A percentile compares a stretch with the other conserved stretches of the same genome.
Evolutionary conservation across 345 rosid genomes (phyloP).

Genomic region (Cardiospermum halicacabum): DNA sequence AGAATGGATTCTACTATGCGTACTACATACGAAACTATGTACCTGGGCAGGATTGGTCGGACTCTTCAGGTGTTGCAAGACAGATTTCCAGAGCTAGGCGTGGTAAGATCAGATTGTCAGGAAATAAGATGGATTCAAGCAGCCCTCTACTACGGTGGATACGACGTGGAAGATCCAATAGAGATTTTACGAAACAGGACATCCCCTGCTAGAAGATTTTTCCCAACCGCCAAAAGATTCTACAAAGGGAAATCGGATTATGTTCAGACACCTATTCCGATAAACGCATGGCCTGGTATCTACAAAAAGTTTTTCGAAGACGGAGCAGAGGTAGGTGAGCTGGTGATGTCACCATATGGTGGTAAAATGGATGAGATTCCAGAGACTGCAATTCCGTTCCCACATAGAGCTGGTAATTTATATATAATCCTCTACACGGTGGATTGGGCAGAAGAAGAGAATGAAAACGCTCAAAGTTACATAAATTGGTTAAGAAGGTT

Average conservation of each 20-base stretch:
- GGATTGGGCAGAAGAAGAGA: constrained; percentile 33
- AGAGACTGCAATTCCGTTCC: constrained; percentile 36
- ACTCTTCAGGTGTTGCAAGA: constrained; percentile 13
- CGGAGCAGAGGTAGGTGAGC: constrained; percentile 27
- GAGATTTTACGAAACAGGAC: constrained; percentile 21
- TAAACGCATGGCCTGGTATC: too few relatives aligned
- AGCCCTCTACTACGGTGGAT: constrained; percentile 10
- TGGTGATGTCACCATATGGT: constrained; percentile 51
- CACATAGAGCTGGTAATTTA: constrained; percentile 52
- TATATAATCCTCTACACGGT: constrained; percentile 47
- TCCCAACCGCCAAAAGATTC: too few relatives aligned
- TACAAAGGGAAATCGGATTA: constrained; percentile 36
- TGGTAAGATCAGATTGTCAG: constrained; percentile 17
- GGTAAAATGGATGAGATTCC: constrained; percentile 54
- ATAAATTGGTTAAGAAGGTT: not conserved
- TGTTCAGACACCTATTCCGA: too few relatives aligned
- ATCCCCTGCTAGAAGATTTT: not conserved
- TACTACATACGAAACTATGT: constrained; percentile 8
- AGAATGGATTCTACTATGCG: constrained; percentile 5
- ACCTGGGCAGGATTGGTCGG: constrained; percentile 12
- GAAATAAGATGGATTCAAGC: constrained; percentile 35
- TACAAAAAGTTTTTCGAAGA: constrained; percentile 35
- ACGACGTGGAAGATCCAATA: constrained; percentile 4
- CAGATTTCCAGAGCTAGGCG: constrained; percentile 26
- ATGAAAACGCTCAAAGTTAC: not conserved